A percentile compares a stretch with the other conserved stretches of the same genome.
Conservation (phyloP, 2,329 filamentous ascomycete species). For the Pyrenophora graminea region DNA sequence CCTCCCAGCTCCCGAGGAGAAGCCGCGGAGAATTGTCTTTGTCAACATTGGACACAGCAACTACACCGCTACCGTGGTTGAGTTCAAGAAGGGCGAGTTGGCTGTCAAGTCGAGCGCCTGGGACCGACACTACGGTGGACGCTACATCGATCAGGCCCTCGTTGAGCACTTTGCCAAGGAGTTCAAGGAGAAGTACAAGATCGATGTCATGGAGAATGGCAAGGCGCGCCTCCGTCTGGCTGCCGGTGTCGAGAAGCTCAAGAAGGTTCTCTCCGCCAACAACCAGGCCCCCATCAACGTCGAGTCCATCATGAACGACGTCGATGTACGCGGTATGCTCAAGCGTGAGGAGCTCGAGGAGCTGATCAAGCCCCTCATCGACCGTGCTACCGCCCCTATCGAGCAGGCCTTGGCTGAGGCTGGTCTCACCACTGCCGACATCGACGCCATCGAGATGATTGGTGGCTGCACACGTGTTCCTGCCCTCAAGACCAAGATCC, state of each 20-base stretch:
- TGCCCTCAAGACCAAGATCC: slow-evolving; percentile 85
- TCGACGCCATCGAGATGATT: slow-evolving; percentile 90
- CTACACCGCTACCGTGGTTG: slow-evolving; percentile 91
- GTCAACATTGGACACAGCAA: slow-evolving; percentile 96
- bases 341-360: slow-evolving; percentile 94
- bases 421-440: slow-evolving; percentile 87
- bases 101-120: slow-evolving; percentile 89
- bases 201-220: slow-evolving; percentile 87
- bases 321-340: slow-evolving; percentile 86
- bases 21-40: slow-evolving; percentile 86
- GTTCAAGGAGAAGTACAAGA: slow-evolving; percentile 97
- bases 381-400: slow-evolving; percentile 71
- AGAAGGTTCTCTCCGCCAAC: slow-evolving; percentile 98
- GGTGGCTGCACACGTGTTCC: slow-evolving; percentile 95
- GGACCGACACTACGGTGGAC: slow-evolving; percentile 95
- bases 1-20: slow-evolving; percentile 84
- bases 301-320: slow-evolving; percentile 97
- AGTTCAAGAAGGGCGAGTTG: slow-evolving; percentile 96
- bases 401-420: slow-evolving; percentile 95
- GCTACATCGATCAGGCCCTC: slow-evolving; percentile 93
- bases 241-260: slow-evolving; percentile 91
- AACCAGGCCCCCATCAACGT: slow-evolving; percentile 91
- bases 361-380: slow-evolving; percentile 82
- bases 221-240: slow-evolving; percentile 88
- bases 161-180: slow-evolving; percentile 94